Percentiles rank a stretch among this genome's conserved stretches.
Conservation (phyloP, 768 basidiomycete species). For the Tylopilus cervinicoccineus region DNA sequence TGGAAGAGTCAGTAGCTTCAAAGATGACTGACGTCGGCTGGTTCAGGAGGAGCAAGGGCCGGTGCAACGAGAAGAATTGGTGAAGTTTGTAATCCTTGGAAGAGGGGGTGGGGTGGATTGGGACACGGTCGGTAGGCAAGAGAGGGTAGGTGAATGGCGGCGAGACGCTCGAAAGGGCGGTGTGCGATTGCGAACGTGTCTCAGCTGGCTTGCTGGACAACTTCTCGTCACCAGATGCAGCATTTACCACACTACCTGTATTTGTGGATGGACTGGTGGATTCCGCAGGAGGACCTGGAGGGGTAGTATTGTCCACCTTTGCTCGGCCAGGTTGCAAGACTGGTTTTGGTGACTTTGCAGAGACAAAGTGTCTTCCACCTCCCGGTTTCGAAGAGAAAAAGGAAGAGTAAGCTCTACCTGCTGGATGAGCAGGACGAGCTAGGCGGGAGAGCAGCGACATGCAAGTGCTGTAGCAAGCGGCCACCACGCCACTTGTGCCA, state of each 20-base stretch:
- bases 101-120: constrained; percentile 52
- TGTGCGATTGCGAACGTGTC: constrained; percentile 17
- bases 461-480: neutral
- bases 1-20: constrained; percentile 28
- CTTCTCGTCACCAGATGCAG: constrained; percentile 26
- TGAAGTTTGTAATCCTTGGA: constrained; percentile 74
- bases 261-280: constrained; percentile 18
- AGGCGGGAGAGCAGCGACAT: constrained; percentile 55
- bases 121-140: constrained; percentile 12
- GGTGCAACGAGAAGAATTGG: constrained; percentile 80
- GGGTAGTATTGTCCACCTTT: constrained; percentile 42
- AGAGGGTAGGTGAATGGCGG: constrained; percentile 13
- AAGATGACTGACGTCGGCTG: constrained; percentile 58
- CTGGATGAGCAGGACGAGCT: constrained; percentile 42
- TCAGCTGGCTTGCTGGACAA: constrained; percentile 22
- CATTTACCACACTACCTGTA: constrained; percentile 11
- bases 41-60: constrained; percentile 68
- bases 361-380: constrained; percentile 70
- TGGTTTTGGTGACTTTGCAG: constrained; percentile 59
- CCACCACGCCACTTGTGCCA: neutral
- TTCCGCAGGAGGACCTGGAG: constrained; percentile 30
- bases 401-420: constrained; percentile 65
- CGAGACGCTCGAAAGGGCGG: constrained; percentile 8
- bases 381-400: constrained; percentile 79
- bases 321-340: constrained; percentile 34